A percentile compares a stretch with the other conserved stretches of the same genome.
phyloP scores from a whole-genome alignment of 140 eudicot genomes.

The Ambrosia hybrid region DNA sequence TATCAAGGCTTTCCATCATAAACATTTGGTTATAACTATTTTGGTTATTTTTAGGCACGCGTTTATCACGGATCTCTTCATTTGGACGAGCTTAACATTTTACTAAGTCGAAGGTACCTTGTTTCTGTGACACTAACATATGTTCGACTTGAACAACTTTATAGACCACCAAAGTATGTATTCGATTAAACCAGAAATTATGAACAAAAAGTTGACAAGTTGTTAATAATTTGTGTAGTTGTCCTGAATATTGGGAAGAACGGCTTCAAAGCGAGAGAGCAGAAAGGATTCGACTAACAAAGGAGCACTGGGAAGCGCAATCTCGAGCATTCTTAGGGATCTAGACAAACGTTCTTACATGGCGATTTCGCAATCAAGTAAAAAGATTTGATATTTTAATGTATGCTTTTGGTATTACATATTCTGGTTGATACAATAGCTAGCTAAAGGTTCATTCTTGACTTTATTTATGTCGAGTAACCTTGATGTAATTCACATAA shows the following conservation, averaged over 20 bases:
- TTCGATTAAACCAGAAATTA: not conserved
- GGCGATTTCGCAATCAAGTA: slow-evolving; percentile 19
- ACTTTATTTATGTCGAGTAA: too few relatives aligned
- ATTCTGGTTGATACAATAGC: slow-evolving; percentile 1
- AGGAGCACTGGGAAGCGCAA: slow-evolving; percentile 53
- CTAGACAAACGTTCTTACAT: slow-evolving; percentile 18
- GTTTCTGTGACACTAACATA: too few relatives aligned
- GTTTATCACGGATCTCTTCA: slow-evolving; percentile 51
- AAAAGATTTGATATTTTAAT: slow-evolving; percentile 16
- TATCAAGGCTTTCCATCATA: not conserved
- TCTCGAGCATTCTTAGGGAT: slow-evolving; percentile 51
- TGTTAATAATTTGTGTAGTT: slow-evolving; percentile 33
- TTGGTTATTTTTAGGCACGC: slow-evolving; percentile 42
- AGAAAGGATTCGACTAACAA: slow-evolving; percentile 43
- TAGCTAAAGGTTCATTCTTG: not conserved
- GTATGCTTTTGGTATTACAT: slow-evolving; percentile 16
- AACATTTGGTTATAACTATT: slow-evolving; percentile 15
- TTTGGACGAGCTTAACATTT: slow-evolving; percentile 48
- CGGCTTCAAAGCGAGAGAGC: slow-evolving; percentile 45
- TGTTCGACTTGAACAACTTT: too few relatives aligned
- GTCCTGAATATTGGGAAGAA: slow-evolving; percentile 57
- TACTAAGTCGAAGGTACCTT: slow-evolving; percentile 44
- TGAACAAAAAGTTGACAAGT: not conserved
- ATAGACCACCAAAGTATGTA: not conserved
- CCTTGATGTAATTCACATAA: too few relatives aligned